Evolutionary conservation across 441 rosid species (phyloP), one percentile per base, ranked within the genome.

Genomic region (Flueggea neowawraea): DNA sequence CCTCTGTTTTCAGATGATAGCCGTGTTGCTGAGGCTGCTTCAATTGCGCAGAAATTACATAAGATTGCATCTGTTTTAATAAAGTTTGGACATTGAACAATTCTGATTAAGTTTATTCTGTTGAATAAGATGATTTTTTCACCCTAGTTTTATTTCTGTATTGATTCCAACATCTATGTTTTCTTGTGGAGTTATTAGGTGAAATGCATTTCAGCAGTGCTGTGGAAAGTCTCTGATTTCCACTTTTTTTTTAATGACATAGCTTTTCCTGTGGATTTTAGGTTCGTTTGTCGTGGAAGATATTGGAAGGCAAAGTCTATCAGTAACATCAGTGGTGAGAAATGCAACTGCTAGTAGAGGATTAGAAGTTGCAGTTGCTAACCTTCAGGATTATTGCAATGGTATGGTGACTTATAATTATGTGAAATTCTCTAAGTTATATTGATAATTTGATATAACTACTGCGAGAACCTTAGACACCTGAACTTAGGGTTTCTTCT

Each of bases 351-450:
- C 98, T 73, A 90, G 98, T 78, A 80, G 98, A 79, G 99, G 98
- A 58, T 77, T 95, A 69, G 99, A 95, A 82, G 97, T 87, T 80
- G 99, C 99, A 17, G 99, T 95, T 69, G 89, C 94, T 75, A 95
- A 95, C 80, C 99, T 95, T 78, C 99, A 95, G 73, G 99, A 95
- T 70, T 95, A 95, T 81, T 95, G 99, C 88, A 95, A 95, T 70
- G 99, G 99, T 95, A 92, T 31, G 56, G 54, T 61, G 41, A 55
- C 54, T 67, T 33, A 36, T 36, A 36, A 1, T 36, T 36, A 36
- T 36, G 4, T 36, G 41, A 22, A 22, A 10, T 47, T 47, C 9
- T 47, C 14, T 10, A 28, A 11, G 28, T 64, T 13, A 66, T 60
- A 57, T 54, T 53, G 22, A 22, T 49, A 1, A 15, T 60, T 36